Percentiles rank a stretch among this genome's conserved stretches.
Conservation (phyloP, 106 monocot species). For the Vanilla planifolia region DNA sequence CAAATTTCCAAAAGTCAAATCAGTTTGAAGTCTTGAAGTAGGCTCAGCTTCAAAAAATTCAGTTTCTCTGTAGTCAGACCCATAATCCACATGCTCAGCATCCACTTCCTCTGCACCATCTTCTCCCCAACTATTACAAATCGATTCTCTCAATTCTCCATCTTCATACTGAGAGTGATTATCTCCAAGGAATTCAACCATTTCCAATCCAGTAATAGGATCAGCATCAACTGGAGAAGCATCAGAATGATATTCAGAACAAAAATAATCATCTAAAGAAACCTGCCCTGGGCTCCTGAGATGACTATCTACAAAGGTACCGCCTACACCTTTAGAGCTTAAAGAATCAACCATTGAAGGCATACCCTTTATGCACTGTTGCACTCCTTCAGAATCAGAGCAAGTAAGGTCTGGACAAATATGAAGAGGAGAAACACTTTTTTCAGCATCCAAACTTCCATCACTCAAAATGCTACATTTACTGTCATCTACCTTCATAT, state of each 20-base stretch:
- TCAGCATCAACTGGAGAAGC: constrained; percentile 29
- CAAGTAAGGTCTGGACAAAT: background rate
- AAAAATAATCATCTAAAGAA: constrained; percentile 20
- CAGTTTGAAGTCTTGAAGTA: constrained; percentile 12
- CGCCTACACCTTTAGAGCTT: constrained; percentile 1
- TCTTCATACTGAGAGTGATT: constrained; percentile 93
- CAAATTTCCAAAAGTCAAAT: constrained; percentile 7
- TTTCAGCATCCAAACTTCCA: constrained; percentile 4
- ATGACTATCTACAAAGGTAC: constrained; percentile 9
- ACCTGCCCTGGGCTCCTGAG: constrained; percentile 9
- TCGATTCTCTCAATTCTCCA: constrained; percentile 82
- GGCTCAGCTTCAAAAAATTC: constrained; percentile 23
- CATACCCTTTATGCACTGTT: background rate
- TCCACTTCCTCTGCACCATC: constrained; percentile 42
- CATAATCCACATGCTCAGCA: constrained; percentile 55
- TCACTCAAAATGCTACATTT: background rate
- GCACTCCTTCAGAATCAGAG: background rate
- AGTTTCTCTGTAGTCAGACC: constrained; percentile 39
- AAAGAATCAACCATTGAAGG: background rate
- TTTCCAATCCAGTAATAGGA: constrained; percentile 29
- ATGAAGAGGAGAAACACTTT: background rate
- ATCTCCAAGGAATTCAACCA: constrained; percentile 34
- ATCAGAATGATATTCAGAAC: constrained; percentile 18
- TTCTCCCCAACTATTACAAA: constrained; percentile 38
- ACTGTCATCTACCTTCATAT: constrained; percentile 10